Percentiles rank a stretch among this genome's conserved stretches.
Evolutionary conservation across 768 basidiomycete species (phyloP).

Genomic region (Kwoniella europaea): DNA sequence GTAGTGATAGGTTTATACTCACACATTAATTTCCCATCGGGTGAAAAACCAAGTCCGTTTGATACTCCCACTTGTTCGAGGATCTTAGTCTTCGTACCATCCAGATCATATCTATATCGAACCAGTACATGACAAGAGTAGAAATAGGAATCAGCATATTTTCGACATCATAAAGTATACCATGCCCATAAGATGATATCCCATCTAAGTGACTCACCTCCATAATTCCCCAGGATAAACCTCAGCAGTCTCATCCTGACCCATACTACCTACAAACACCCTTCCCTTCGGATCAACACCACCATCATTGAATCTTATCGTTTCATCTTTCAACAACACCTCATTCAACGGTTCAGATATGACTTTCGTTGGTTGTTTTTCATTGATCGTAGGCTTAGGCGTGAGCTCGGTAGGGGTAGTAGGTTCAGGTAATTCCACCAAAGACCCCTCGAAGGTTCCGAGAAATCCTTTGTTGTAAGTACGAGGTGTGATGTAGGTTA

Average conservation of each 20-base stretch:
- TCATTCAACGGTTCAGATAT: constrained; percentile 30
- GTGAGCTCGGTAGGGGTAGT: constrained; percentile 27
- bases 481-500: constrained; percentile 41
- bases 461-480: constrained; percentile 39
- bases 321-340: constrained; percentile 21
- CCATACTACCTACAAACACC: constrained; percentile 49
- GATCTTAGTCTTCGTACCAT: constrained; percentile 41
- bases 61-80: constrained; percentile 40
- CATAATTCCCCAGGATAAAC: constrained; percentile 35
- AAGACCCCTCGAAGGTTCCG: constrained; percentile 37
- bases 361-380: constrained; percentile 32
- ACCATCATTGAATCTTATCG: constrained; percentile 54
- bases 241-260: constrained; percentile 25
- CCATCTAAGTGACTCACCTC: constrained; percentile 22
- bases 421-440: constrained; percentile 46
- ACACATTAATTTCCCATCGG: constrained; percentile 54
- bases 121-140: too few relatives aligned
- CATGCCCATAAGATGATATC: not conserved
- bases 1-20: constrained; percentile 4
- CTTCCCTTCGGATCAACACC: constrained; percentile 48
- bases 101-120: constrained; percentile 39
- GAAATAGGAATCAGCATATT: not conserved
- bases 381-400: constrained; percentile 18
- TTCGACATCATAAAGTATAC: not conserved
- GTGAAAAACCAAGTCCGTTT: constrained; percentile 54